Percentiles rank a stretch among this genome's conserved stretches.
These are phyloP conservation scores for Trametes gibbosa DNA, from an alignment of 768 basidiomycete genomes.

Conservation along the genomic window DNA sequence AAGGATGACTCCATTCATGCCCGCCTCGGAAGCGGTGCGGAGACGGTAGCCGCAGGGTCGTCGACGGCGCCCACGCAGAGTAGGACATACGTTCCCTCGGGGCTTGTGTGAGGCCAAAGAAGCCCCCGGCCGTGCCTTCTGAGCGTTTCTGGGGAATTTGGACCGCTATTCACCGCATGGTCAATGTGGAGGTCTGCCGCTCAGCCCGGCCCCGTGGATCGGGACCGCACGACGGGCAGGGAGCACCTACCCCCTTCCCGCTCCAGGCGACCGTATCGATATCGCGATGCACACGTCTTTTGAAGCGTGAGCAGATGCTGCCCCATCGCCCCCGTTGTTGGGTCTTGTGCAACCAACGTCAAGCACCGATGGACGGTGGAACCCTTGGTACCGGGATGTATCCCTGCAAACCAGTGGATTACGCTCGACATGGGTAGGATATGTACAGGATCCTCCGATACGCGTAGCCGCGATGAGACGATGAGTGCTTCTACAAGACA, in stretches of 20 bases:
- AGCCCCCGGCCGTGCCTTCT: not conserved
- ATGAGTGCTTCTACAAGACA: slow-evolving; percentile 8
- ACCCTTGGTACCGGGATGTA: no score
- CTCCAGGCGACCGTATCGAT: not conserved
- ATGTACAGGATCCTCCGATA: slow-evolving; percentile 12
- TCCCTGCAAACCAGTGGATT: not conserved
- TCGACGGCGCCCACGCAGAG: not conserved
- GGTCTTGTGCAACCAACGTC: no score
- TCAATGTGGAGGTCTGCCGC: not conserved
- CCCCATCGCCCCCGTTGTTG: no score
- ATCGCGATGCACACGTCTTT: not conserved
- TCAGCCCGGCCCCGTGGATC: slow-evolving; percentile 1
- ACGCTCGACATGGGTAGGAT: slow-evolving; percentile 7
- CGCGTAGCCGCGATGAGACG: slow-evolving; percentile 8
- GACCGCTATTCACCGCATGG: slow-evolving; percentile 10
- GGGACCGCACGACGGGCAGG: not conserved
- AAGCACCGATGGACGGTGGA: no score
- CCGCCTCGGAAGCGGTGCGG: not conserved
- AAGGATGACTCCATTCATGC: not conserved
- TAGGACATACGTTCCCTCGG: not conserved
- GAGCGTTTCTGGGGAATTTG: not conserved
- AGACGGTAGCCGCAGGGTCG: not conserved
- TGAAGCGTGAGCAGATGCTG: not conserved
- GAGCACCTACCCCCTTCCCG: not conserved
- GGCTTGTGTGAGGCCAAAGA: not conserved